A percentile compares a stretch with the other conserved stretches of the same genome.
Conservation (phyloP, 495 filamentous ascomycete species). For the Hypoxylon crocopeplum region DNA sequence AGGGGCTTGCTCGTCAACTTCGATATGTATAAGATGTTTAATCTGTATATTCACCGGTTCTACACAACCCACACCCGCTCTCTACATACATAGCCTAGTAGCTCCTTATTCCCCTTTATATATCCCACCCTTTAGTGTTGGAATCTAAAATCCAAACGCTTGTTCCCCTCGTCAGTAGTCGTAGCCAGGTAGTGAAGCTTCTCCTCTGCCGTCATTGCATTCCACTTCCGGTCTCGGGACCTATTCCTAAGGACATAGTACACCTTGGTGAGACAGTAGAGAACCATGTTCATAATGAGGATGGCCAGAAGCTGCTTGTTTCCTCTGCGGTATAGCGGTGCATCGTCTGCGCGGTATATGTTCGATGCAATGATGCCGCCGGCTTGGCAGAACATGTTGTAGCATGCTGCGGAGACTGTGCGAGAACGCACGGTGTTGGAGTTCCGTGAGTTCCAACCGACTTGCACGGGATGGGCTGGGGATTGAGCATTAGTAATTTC, state of each 20-base stretch:
- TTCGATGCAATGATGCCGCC: conserved; percentile 68
- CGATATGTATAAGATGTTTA: no score
- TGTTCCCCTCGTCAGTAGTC: conserved; percentile 75
- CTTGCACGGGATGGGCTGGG: conserved; percentile 51
- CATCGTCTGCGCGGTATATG: conserved; percentile 69
- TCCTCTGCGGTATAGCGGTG: conserved; percentile 66
- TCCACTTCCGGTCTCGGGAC: conserved; percentile 53
- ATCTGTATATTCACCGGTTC: neutral
- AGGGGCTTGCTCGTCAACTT: no score
- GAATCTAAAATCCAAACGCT: conserved; percentile 69
- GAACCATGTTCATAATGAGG: conserved; percentile 58
- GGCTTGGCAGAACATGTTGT: conserved; percentile 74
- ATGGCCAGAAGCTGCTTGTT: conserved; percentile 68
- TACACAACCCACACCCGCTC: no score
- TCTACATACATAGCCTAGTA: no score
- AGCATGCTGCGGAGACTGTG: conserved; percentile 63
- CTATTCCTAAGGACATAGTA: conserved; percentile 70
- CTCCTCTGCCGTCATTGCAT: conserved; percentile 69
- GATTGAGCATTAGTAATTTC: neutral
- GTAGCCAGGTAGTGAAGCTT: conserved; percentile 68
- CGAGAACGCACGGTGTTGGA: conserved; percentile 63
- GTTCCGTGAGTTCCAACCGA: conserved; percentile 54
- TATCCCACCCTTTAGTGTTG: conserved; percentile 35
- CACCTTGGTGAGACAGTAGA: conserved; percentile 63
- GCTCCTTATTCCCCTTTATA: no score